Evolutionary conservation across 208 protist species (phyloP).

Genomic region (Crithidia sp.): DNA sequence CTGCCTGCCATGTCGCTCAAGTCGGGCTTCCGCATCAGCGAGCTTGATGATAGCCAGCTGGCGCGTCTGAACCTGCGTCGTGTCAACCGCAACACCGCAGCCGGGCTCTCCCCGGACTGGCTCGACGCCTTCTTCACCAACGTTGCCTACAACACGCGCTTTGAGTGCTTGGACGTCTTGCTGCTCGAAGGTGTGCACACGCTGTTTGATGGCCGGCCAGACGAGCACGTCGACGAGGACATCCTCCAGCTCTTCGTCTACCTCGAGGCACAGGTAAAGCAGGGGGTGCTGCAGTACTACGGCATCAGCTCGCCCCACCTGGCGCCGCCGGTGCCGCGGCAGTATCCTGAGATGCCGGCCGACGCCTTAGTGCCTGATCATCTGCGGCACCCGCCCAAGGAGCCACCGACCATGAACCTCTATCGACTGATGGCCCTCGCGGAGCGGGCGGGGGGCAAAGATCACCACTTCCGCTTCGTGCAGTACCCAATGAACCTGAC

Average conservation of each 20-base stretch:
- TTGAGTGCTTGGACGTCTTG: slow-evolving; percentile 85
- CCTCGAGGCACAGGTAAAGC: slow-evolving; percentile 79
- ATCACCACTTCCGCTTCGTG: slow-evolving; percentile 86
- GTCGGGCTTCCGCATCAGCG: slow-evolving; percentile 79
- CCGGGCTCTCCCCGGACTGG: slow-evolving; percentile 86
- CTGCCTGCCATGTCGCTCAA: slow-evolving; percentile 86
- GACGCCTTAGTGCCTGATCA: slow-evolving; percentile 84
- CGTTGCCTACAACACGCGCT: slow-evolving; percentile 82
- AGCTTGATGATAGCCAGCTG: slow-evolving; percentile 80
- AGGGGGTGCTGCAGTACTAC: slow-evolving; percentile 86
- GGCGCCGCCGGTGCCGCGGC: slow-evolving; percentile 72
- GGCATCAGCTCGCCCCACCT: slow-evolving; percentile 81
- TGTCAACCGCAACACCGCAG: slow-evolving; percentile 56
- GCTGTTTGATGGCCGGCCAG: slow-evolving; percentile 75
- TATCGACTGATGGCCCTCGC: slow-evolving; percentile 77
- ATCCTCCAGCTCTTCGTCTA: slow-evolving; percentile 85
- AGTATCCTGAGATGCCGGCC: slow-evolving; percentile 70
- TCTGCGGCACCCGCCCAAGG: slow-evolving; percentile 56
- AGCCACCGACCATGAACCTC: slow-evolving; percentile 67
- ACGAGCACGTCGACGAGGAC: slow-evolving; percentile 80
- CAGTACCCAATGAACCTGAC: slow-evolving; percentile 91
- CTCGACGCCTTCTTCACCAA: slow-evolving; percentile 90
- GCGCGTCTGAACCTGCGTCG: slow-evolving; percentile 75
- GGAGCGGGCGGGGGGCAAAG: slow-evolving; percentile 57
- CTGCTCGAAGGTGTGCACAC: slow-evolving; percentile 86